A percentile compares a stretch with the other conserved stretches of the same genome.
phyloP scores from a whole-genome alignment of 2,329 filamentous ascomycete species.

The Fusarium armeniacum region DNA sequence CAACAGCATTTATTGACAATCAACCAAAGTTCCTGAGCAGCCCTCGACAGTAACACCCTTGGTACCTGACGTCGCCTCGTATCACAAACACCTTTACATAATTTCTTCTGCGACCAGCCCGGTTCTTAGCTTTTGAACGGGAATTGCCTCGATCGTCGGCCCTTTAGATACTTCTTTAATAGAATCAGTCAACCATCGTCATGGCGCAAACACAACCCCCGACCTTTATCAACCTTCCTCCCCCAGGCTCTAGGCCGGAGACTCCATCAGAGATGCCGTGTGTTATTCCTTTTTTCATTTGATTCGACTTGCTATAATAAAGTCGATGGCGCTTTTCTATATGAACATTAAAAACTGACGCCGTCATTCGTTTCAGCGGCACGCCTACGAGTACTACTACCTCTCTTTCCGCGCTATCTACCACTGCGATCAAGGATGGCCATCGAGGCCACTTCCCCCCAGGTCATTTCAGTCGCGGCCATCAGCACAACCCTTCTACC shows the following conservation, averaged over 20 bases:
- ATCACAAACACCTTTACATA: slow-evolving; percentile 12
- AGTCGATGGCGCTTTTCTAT: slow-evolving; percentile 6
- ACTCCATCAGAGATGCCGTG: slow-evolving; percentile 93
- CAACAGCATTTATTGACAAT: neutral
- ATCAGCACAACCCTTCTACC: slow-evolving; percentile 71
- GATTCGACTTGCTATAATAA: slow-evolving; percentile 3
- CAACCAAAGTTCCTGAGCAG: slow-evolving; percentile 32
- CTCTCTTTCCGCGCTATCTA: slow-evolving; percentile 90
- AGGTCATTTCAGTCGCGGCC: slow-evolving; percentile 65
- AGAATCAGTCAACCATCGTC: slow-evolving; percentile 22
- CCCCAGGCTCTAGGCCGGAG: slow-evolving; percentile 83
- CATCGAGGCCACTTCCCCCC: slow-evolving; percentile 84
- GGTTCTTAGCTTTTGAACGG: neutral
- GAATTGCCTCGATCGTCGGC: neutral
- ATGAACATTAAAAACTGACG: slow-evolving; percentile 23
- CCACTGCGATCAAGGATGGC: slow-evolving; percentile 96
- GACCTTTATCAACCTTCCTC: slow-evolving; percentile 86
- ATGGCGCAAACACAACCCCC: slow-evolving; percentile 65
- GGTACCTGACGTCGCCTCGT: slow-evolving; percentile 24
- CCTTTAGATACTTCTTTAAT: slow-evolving; percentile 2
- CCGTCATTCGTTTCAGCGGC: slow-evolving; percentile 68
- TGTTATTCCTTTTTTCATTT: slow-evolving; percentile 56
- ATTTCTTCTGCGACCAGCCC: neutral
- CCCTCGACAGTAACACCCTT: slow-evolving; percentile 20
- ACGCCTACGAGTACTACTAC: slow-evolving; percentile 95